These are phyloP conservation scores for Penicillium verhagenii DNA, from an alignment of 495 filamentous ascomycete species.

Conservation along the genomic window DNA sequence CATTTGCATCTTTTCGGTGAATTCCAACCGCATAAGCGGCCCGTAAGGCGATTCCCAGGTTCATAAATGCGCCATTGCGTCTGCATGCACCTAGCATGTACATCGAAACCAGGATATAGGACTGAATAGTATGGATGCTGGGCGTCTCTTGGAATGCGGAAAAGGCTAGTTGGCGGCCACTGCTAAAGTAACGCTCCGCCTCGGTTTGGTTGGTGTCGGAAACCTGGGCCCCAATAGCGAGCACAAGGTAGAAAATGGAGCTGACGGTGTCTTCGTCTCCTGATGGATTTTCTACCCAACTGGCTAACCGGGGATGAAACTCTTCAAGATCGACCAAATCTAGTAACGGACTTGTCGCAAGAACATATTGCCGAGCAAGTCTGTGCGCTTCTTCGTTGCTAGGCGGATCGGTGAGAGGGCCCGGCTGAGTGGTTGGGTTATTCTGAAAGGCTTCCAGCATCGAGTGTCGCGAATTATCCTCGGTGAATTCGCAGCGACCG, in stretches of 20 bases:
- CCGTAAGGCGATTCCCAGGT: slow-evolving; percentile 52
- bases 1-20: slow-evolving; percentile 60
- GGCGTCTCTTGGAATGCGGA: slow-evolving; percentile 55
- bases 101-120: slow-evolving; percentile 56
- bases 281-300: slow-evolving; percentile 42
- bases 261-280: slow-evolving; percentile 47
- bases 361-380: slow-evolving; percentile 39
- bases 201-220: slow-evolving; percentile 42
- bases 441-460: slow-evolving; percentile 60
- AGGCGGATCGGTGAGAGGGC: slow-evolving; percentile 30
- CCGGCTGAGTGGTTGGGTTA: slow-evolving; percentile 33
- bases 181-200: slow-evolving; percentile 54
- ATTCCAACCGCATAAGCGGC: slow-evolving; percentile 61
- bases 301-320: slow-evolving; percentile 35
- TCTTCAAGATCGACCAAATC: slow-evolving; percentile 40
- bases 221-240: slow-evolving; percentile 60
- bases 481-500: slow-evolving; percentile 64
- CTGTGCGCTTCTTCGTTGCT: slow-evolving; percentile 37
- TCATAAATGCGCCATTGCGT: slow-evolving; percentile 60
- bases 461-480: slow-evolving; percentile 65
- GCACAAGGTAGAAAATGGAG: slow-evolving; percentile 57
- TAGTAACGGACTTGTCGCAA: slow-evolving; percentile 41
- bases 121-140: slow-evolving; percentile 56
- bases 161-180: slow-evolving; percentile 55
- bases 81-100: slow-evolving; percentile 62